A percentile compares a stretch with the other conserved stretches of the same genome.
Evolutionary conservation across 2,329 filamentous ascomycete genomes (phyloP).

Genomic region (Grosmannia serpens): DNA sequence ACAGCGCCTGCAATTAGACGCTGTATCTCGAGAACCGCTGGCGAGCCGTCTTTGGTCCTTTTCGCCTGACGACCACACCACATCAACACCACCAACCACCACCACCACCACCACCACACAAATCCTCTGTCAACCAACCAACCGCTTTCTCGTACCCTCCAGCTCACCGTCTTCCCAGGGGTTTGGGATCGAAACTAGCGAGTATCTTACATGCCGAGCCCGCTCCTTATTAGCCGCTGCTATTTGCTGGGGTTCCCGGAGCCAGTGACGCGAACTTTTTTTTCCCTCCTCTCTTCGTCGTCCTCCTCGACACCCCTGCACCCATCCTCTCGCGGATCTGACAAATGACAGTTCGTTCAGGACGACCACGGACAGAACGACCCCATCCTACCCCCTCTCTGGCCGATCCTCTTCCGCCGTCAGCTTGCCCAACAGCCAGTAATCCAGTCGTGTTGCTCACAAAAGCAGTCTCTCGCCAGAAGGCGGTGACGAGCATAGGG

Average conservation of each 20-base stretch:
- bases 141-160: background rate
- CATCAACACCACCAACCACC: too few species aligned
- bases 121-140: too few species aligned
- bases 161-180: slow-evolving; percentile 15
- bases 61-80: too few species aligned
- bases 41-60: too few species aligned
- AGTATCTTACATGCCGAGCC: slow-evolving; percentile 18
- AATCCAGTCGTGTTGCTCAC: background rate
- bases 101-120: background rate
- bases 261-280: slow-evolving; percentile 3
- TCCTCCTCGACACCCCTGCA: background rate
- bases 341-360: background rate
- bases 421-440: background rate
- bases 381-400: background rate
- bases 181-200: slow-evolving; percentile 21
- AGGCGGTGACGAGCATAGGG: background rate
- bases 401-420: background rate
- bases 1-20: background rate
- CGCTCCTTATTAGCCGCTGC: slow-evolving; percentile 18
- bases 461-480: background rate
- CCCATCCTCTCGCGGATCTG: background rate
- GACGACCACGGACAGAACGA: too few species aligned
- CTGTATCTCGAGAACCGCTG: background rate
- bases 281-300: background rate
- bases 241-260: slow-evolving; percentile 15